Evolutionary conservation across 371 early-diverging fungal species (phyloP), one percentile per base, ranked within the genome.

Genomic region (Dichotomocladium elegans): DNA sequence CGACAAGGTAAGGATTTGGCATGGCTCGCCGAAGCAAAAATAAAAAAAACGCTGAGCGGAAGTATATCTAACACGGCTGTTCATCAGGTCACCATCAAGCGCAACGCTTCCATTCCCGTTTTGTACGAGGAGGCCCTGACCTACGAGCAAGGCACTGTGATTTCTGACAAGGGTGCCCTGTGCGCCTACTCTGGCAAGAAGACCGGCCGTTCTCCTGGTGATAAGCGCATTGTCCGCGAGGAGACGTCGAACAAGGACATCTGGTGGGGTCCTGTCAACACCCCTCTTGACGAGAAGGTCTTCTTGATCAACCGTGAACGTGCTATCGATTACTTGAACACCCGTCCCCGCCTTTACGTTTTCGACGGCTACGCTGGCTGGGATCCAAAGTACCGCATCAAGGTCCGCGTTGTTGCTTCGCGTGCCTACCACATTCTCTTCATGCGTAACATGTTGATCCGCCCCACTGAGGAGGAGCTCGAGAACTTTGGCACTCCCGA

Each of bases 261-360:
- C 62, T 98, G 98, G 98, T 95, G 96, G 95, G 96, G 97, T n/a
- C 95, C 97, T 26, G 93, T 96, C 58, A 98, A 98, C 77, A 89
- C 87, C 65, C 88, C 88, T 62, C 85, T 97, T 69, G 77, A 82
- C 50, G 90, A 92, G 61, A 80, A 88, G 45, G 84, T 91, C 10
- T 98, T 98, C 74, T 83, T 91, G 66, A 89, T 91, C 66, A 96
- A 96, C 80, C 92, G 93, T 63, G 94, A 98, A 74, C 86, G 94
- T 46, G 96, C 97, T 19, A 82, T 91, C 61, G 95, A 95, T 77
- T 98, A 96, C 70, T 78, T 98, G 53, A 98, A 98, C 75, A 95
- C 96, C 14, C 90, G 92, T 55, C 79, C 84, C 47, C 87, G 94
- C 45, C 82, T 96, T 14, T 96, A 94, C 72, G 96, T 97, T 43